These are phyloP conservation scores for Cryoendolithus antarcticus DNA, from an alignment of 2,329 filamentous ascomycete species.

Conservation along the genomic window DNA sequence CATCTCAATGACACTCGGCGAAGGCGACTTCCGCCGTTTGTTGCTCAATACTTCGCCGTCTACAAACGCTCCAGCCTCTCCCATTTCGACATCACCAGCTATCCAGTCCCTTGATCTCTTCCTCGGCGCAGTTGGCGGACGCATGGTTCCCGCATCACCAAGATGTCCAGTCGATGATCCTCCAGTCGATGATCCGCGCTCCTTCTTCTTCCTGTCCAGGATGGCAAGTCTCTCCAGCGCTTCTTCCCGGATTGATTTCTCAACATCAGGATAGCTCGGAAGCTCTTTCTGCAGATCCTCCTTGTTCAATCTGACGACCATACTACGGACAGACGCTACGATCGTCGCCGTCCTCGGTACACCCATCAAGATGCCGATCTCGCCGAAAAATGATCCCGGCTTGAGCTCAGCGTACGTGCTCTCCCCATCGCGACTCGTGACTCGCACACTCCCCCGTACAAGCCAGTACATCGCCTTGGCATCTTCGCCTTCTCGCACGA, in stretches of 20 bases:
- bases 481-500: conserved; percentile 88
- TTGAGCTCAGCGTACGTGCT: conserved; percentile 93
- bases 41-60: conserved; percentile 55
- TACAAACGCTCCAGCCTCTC: conserved; percentile 52
- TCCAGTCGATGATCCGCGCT: conserved; percentile 31
- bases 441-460: conserved; percentile 83
- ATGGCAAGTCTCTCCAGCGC: conserved; percentile 83
- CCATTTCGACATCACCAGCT: conserved; percentile 48
- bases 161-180: no score
- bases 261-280: conserved; percentile 82
- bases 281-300: conserved; percentile 83
- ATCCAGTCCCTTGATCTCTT: conserved; percentile 52
- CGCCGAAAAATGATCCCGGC: conserved; percentile 91
- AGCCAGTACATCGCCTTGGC: conserved; percentile 99
- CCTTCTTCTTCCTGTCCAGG: conserved; percentile 82
- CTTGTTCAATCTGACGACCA: conserved; percentile 86
- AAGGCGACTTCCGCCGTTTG: conserved; percentile 91
- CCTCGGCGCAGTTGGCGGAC: conserved; percentile 17
- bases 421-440: conserved; percentile 91
- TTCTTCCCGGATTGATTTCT: conserved; percentile 85
- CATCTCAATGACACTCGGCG: conserved; percentile 70
- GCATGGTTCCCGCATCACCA: conserved; percentile 21
- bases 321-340: conserved; percentile 75
- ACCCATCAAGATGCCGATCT: conserved; percentile 97
- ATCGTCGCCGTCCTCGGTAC: conserved; percentile 93